A percentile compares a stretch with the other conserved stretches of the same genome.
Evolutionary conservation across 495 filamentous ascomycete genomes (phyloP).

Genomic region (Lineolata rhizophorae): DNA sequence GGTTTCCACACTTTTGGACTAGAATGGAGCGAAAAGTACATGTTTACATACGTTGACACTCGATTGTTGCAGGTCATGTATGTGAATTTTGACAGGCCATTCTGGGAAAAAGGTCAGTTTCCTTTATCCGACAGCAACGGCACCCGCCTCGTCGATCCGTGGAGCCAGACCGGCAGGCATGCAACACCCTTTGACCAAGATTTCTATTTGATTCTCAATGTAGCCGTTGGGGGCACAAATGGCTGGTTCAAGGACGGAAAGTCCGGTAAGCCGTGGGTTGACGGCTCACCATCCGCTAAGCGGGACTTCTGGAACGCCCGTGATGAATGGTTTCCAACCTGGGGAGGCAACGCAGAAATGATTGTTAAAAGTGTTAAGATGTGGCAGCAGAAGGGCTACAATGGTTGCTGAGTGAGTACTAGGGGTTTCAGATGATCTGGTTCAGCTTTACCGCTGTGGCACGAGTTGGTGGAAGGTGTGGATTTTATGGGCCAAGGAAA

Average conservation of each 20-base stretch:
- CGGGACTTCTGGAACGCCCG: conserved; percentile 53
- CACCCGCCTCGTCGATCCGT: conserved; percentile 42
- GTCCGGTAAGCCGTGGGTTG: conserved; percentile 60
- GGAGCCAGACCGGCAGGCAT: conserved; percentile 36
- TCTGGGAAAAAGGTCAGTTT: conserved; percentile 60
- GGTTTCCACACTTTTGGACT: conserved; percentile 54
- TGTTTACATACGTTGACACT: conserved; percentile 70
- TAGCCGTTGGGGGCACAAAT: conserved; percentile 66
- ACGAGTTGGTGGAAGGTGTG: too few species aligned
- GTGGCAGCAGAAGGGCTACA: conserved; percentile 40
- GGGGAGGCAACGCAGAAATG: conserved; percentile 44
- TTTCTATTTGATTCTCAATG: conserved; percentile 66
- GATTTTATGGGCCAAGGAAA: too few species aligned
- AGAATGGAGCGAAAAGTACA: conserved; percentile 74
- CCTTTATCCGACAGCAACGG: conserved; percentile 44
- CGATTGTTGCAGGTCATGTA: conserved; percentile 62
- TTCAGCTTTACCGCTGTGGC: too few species aligned
- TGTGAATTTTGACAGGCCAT: conserved; percentile 45
- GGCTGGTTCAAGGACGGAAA: conserved; percentile 61
- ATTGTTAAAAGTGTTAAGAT: conserved; percentile 54
- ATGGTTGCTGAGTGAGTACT: too few species aligned
- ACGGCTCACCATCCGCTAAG: conserved; percentile 36
- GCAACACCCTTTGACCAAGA: conserved; percentile 60
- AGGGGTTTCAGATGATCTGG: too few species aligned
- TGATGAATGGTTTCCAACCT: conserved; percentile 52